Evolutionary conservation across 768 basidiomycete genomes (phyloP).

Genomic region (Clavaria fumosa): DNA sequence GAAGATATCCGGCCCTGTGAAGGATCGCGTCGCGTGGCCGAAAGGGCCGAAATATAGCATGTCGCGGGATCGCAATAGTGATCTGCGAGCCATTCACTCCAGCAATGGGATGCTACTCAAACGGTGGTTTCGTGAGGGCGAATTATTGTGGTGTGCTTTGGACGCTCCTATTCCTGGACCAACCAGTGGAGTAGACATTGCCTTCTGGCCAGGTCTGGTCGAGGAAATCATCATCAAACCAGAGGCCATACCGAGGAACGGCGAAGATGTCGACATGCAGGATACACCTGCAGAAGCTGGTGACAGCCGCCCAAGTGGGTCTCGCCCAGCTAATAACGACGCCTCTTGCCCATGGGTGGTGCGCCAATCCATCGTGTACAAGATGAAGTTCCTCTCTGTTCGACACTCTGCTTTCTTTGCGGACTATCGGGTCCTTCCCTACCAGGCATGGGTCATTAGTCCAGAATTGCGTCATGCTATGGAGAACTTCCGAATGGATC

Average conservation of each 20-base stretch:
- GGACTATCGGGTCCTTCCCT: constrained; percentile 54
- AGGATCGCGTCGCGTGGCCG: too few species aligned
- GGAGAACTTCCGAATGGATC: constrained; percentile 25
- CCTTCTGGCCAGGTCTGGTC: constrained; percentile 63
- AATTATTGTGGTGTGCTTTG: constrained; percentile 58
- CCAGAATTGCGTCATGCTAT: constrained; percentile 36
- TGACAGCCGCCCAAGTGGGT: constrained; percentile 10
- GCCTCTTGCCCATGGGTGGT: constrained; percentile 35
- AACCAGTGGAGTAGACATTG: constrained; percentile 29
- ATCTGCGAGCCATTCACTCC: constrained; percentile 43
- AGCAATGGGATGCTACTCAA: constrained; percentile 29
- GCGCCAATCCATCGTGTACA: constrained; percentile 46
- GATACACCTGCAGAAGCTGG: constrained; percentile 9
- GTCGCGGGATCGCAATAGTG: constrained; percentile 45
- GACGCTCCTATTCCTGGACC: constrained; percentile 31
- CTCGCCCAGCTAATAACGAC: constrained; percentile 9
- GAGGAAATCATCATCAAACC: constrained; percentile 39
- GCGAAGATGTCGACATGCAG: constrained; percentile 1
- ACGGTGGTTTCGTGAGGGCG: constrained; percentile 52
- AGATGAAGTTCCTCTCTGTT: constrained; percentile 50
- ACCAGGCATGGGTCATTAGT: constrained; percentile 50
- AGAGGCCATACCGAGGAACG: constrained; percentile 20
- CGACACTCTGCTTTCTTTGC: constrained; percentile 30
- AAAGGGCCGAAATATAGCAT: constrained; percentile 29
- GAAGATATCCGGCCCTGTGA: constrained; percentile 16